Evolutionary conservation across 164 flowering plant species (phyloP), one percentile per base, ranked within the genome.

Genomic region (Chimonanthus salicifolius): DNA sequence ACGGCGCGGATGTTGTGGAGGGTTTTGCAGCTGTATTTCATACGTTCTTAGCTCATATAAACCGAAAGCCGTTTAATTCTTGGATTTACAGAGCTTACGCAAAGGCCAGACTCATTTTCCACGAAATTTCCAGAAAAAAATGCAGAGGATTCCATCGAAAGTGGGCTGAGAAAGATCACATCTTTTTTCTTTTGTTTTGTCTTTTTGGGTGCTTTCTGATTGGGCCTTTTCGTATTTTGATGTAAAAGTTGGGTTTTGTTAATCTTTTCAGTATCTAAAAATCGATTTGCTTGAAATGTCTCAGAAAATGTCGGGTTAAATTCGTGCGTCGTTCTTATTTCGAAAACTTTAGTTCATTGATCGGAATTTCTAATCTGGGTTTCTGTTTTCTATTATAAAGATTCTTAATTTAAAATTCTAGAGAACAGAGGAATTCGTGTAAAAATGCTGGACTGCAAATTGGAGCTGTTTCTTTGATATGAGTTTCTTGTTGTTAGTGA

Each of bases 401-500:
- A 62, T 62, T 4, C 16, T n/a, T n/a, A 33, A 16, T 62, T 33
- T 71, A 67, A 67, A 67, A 9, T 47, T 67, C 51, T 47, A 47
- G 70, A 67, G 51, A 62, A 58, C 62, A 8, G 62, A 58, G 62
- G 62, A 58, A 58, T 58, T 58, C 62, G 4, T 6, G 62, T 13
- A n/a, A 58, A 5, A 58, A 58, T 13, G 62, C 16, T 58, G 62
- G 64, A 62, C 6, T 16, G 20, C 7, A 18, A 20, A 15, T 3
- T 62, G n/a, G 68, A 65, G 68, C 46, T 13, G 68, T 65, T 65
- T 65, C 4, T 16, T 48, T 45, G 48, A 45, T 65, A n/a, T 65
- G 68, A 48, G 48, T 45, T 45, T 65, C 48, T 43, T 65, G 20
- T 65, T 65, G 43, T 11, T 47, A 33, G 68, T 15, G 47, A 10